Percentiles rank a stretch among this genome's conserved stretches.
Evolutionary conservation across 805 yeast genomes (phyloP).

Genomic region (Candida railenensis): DNA sequence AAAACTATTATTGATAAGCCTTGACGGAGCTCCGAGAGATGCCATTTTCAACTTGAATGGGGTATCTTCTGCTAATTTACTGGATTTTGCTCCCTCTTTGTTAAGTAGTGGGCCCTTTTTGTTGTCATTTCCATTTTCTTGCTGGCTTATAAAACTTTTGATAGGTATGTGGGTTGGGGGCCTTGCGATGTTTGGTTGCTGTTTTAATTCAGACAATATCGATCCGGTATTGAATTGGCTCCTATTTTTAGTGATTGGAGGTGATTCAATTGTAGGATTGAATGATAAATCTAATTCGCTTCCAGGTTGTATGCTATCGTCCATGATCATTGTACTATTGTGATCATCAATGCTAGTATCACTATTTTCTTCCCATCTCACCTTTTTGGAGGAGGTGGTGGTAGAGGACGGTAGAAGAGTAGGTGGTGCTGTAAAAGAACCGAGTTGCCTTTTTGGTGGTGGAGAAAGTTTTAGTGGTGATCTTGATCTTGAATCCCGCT

Average conservation of each 20-base stretch:
- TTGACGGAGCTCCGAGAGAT: conserved; percentile 16
- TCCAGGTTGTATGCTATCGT: conserved; percentile 22
- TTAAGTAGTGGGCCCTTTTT: conserved; percentile 25
- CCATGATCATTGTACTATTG: conserved; percentile 22
- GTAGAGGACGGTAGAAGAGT: not conserved
- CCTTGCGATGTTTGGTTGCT: not conserved
- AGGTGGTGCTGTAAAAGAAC: conserved; percentile 5
- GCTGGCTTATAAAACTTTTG: conserved; percentile 4
- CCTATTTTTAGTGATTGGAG: conserved; percentile 16
- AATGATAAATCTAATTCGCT: conserved; percentile 25
- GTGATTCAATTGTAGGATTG: conserved; percentile 30
- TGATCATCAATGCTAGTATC: conserved; percentile 33
- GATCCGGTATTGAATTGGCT: conserved; percentile 3
- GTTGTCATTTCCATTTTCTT: conserved; percentile 4
- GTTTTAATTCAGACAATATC: conserved; percentile 4
- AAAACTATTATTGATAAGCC: conserved; percentile 13
- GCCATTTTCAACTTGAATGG: conserved; percentile 8
- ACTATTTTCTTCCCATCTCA: conserved; percentile 47
- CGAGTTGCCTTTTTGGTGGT: conserved; percentile 11
- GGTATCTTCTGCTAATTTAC: not conserved
- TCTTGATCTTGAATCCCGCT: conserved; percentile 12
- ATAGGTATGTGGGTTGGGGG: conserved; percentile 4
- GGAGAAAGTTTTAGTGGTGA: conserved; percentile 23
- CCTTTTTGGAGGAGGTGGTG: conserved; percentile 34
- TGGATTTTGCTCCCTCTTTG: conserved; percentile 25